phyloP scores from a whole-genome alignment of 805 yeast genomes.

The Dipodascopsis uninucleata region DNA sequence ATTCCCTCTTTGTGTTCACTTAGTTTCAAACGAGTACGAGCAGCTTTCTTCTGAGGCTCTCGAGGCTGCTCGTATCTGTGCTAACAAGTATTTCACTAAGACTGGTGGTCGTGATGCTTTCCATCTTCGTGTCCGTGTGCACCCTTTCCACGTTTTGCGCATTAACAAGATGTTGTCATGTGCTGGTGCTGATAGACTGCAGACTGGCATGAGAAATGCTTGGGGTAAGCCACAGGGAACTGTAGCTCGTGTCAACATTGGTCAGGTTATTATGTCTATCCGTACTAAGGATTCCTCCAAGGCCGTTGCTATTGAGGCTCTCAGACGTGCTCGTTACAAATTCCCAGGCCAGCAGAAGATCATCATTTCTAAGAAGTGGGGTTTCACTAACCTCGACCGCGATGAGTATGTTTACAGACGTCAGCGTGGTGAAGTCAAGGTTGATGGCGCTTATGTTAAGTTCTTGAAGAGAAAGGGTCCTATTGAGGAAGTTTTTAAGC shows the following conservation, averaged over 20 bases:
- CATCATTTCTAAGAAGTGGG: slow-evolving; percentile 99
- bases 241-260: slow-evolving; percentile 98
- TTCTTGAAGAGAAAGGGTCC: slow-evolving; percentile 96
- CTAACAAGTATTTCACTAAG: slow-evolving; percentile 98
- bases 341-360: slow-evolving; percentile 99
- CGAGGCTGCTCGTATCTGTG: slow-evolving; percentile 99
- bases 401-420: slow-evolving; percentile 91
- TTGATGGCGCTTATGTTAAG: slow-evolving; percentile 99
- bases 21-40: slow-evolving; percentile 98
- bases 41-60: slow-evolving; percentile 99
- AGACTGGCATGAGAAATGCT: slow-evolving; percentile 99
- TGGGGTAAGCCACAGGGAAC: slow-evolving; percentile 99
- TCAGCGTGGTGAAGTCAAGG: slow-evolving; percentile 97
- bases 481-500: slow-evolving; percentile 53
- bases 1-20: slow-evolving; percentile 99
- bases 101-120: slow-evolving; percentile 97
- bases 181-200: slow-evolving; percentile 99
- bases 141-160: slow-evolving; percentile 99
- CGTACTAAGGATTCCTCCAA: slow-evolving; percentile 98
- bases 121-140: slow-evolving; percentile 99
- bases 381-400: slow-evolving; percentile 99
- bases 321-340: slow-evolving; percentile 99
- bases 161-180: slow-evolving; percentile 99
- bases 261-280: slow-evolving; percentile 96
- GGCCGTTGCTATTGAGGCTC: slow-evolving; percentile 96